These are phyloP conservation scores for Tetrapisispora namnaoensis DNA, from an alignment of 805 yeast genomes.

Conservation along the genomic window DNA sequence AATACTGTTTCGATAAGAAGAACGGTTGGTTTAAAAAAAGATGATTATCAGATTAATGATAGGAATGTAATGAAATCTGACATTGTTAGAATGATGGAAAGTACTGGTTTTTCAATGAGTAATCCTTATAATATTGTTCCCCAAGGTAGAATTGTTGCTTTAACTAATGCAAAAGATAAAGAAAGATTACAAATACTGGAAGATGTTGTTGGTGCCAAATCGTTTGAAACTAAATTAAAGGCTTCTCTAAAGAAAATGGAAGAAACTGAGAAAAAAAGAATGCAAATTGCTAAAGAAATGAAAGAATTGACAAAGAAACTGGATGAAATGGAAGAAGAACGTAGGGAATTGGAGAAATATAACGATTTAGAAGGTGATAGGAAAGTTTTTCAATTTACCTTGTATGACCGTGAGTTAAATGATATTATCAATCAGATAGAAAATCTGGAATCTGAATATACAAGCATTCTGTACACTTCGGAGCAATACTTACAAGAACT, in stretches of 20 bases:
- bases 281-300: constrained; percentile 65
- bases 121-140: constrained; percentile 96
- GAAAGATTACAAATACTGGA: constrained; percentile 73
- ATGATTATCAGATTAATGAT: constrained; percentile 79
- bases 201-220: constrained; percentile 91
- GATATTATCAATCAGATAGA: constrained; percentile 54
- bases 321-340: constrained; percentile 71
- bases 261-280: constrained; percentile 57
- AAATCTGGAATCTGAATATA: constrained; percentile 48
- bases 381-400: constrained; percentile 62
- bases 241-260: constrained; percentile 76
- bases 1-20: constrained; percentile 69
- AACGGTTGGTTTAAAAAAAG: constrained; percentile 88
- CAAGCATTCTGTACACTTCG: constrained; percentile 41
- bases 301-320: constrained; percentile 60
- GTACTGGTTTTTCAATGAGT: constrained; percentile 83
- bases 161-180: constrained; percentile 80
- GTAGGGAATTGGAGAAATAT: constrained; percentile 58
- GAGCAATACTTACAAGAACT: constrained; percentile 45
- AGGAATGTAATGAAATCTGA: constrained; percentile 72
- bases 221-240: constrained; percentile 70
- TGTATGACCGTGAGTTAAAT: constrained; percentile 66
- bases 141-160: constrained; percentile 81
- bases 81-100: constrained; percentile 70
- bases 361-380: constrained; percentile 59